phyloP scores from a whole-genome alignment of 83 land plant species.

The Isoetes engelmannii region DNA sequence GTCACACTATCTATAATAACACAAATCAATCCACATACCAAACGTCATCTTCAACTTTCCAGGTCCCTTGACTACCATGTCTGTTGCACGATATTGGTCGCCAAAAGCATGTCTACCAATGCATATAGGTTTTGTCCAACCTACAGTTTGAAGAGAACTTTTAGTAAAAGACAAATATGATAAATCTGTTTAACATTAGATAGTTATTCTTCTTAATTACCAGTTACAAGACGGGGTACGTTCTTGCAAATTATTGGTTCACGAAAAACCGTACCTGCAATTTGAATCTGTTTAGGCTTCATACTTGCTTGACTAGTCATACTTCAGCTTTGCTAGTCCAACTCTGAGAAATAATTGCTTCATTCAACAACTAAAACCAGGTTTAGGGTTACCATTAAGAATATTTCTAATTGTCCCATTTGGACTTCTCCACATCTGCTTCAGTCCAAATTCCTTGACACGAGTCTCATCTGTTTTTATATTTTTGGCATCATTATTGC shows the following conservation, averaged over 20 bases:
- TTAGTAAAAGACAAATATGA: not conserved
- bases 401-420: constrained; percentile 25
- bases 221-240: constrained; percentile 8
- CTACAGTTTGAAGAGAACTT: not conserved
- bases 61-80: constrained; percentile 9
- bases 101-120: constrained; percentile 18
- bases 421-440: constrained; percentile 27
- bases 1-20: not conserved
- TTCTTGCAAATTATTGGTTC: constrained; percentile 14
- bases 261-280: constrained; percentile 8
- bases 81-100: constrained; percentile 14
- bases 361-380: no score
- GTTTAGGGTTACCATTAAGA: constrained; percentile 17
- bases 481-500: not conserved
- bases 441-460: constrained; percentile 27
- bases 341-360: no score
- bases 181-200: not conserved
- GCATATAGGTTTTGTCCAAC: constrained; percentile 15
- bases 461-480: constrained; percentile 19
- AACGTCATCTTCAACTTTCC: constrained; percentile 12
- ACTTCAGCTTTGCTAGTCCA: no score
- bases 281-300: no score
- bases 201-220: not conserved
- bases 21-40: not conserved
- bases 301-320: no score